Percentiles rank a stretch among this genome's conserved stretches.
phyloP scores from a whole-genome alignment of 2,329 filamentous ascomycete genomes.

The Trichoderma asperellum region DNA sequence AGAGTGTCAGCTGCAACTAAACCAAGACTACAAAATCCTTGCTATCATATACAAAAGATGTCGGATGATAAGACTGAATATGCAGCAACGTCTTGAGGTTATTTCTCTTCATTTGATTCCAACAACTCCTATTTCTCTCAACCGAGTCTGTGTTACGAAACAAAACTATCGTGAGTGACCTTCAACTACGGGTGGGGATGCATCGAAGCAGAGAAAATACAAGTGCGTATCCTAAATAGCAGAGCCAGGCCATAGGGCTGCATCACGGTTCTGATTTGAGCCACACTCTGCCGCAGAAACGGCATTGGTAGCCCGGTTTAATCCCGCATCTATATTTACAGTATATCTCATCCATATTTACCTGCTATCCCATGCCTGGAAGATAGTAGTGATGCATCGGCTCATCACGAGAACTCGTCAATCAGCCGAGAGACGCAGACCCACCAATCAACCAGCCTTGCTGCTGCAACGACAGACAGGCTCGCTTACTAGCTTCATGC shows the following conservation, averaged over 20 bases:
- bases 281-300: neutral
- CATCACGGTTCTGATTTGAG: neutral
- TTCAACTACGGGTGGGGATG: neutral
- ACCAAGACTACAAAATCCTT: neutral
- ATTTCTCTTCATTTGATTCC: neutral
- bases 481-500: slow-evolving; percentile 4
- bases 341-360: neutral
- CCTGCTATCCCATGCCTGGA: neutral
- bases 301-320: neutral
- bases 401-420: slow-evolving; percentile 8
- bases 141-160: neutral
- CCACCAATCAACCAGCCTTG: slow-evolving; percentile 10
- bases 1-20: neutral
- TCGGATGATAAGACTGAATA: no score
- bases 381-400: neutral
- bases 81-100: neutral
- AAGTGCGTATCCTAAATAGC: no score
- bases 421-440: neutral
- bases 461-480: neutral
- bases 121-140: neutral
- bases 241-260: neutral
- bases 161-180: neutral
- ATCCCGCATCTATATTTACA: neutral
- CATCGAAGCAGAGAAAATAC: neutral
- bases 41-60: neutral